These are phyloP conservation scores for Terana coerulea DNA, from an alignment of 768 basidiomycete species.

Conservation along the genomic window DNA sequence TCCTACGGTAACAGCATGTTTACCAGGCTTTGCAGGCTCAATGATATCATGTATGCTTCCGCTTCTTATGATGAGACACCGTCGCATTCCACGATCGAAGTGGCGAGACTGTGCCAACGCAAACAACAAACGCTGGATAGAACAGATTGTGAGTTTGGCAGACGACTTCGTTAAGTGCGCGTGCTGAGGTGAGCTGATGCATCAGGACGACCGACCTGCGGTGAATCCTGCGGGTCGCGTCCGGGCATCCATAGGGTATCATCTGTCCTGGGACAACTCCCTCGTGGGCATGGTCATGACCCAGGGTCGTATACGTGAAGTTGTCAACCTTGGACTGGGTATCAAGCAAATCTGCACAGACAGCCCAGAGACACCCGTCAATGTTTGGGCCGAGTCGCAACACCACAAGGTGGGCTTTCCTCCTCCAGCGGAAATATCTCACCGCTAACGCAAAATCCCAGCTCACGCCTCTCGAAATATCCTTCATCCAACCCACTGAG, in stretches of 20 bases:
- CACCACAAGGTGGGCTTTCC: slow-evolving; percentile 62
- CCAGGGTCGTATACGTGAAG: slow-evolving; percentile 69
- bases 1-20: slow-evolving; percentile 11
- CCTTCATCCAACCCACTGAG: slow-evolving; percentile 46
- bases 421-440: slow-evolving; percentile 1
- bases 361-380: slow-evolving; percentile 53
- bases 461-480: slow-evolving; percentile 49
- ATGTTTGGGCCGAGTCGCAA: slow-evolving; percentile 67
- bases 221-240: slow-evolving; percentile 56
- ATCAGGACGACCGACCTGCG: slow-evolving; percentile 59
- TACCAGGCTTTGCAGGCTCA: slow-evolving; percentile 42
- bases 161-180: no score
- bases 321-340: slow-evolving; percentile 80
- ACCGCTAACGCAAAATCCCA: slow-evolving; percentile 18
- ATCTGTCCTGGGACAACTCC: slow-evolving; percentile 63
- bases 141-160: no score
- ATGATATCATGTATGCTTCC: slow-evolving; percentile 74
- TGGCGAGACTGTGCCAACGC: slow-evolving; percentile 63
- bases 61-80: slow-evolving; percentile 81
- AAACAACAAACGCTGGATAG: slow-evolving; percentile 79
- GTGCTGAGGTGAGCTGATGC: no score
- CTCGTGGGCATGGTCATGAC: slow-evolving; percentile 85
- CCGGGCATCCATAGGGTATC: slow-evolving; percentile 78
- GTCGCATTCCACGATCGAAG: slow-evolving; percentile 70
- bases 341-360: slow-evolving; percentile 65